phyloP scores from a whole-genome alignment of 345 rosid species.

The Populus nigra region DNA sequence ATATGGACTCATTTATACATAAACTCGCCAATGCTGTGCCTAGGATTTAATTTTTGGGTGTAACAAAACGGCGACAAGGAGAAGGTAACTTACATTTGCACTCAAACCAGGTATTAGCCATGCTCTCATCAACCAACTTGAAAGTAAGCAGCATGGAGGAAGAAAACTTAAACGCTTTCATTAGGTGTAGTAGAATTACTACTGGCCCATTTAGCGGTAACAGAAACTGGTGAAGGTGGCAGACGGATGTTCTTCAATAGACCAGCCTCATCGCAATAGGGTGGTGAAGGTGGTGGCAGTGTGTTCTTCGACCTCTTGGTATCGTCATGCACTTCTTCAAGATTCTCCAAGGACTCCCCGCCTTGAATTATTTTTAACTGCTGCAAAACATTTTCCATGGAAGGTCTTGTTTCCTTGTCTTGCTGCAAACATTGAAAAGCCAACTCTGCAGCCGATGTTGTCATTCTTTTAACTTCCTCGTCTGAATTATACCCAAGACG shows the following conservation, averaged over 20 bases:
- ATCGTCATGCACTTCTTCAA: not conserved
- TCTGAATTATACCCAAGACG: slow-evolving; percentile 12
- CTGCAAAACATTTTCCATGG: slow-evolving; percentile 16
- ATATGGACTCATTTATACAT: slow-evolving; percentile 19
- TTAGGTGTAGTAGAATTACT: slow-evolving; percentile 37
- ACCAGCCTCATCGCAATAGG: slow-evolving; percentile 30
- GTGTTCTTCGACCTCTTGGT: slow-evolving; percentile 6
- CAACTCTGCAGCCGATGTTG: slow-evolving; percentile 10
- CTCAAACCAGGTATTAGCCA: not conserved
- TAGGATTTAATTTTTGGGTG: not conserved
- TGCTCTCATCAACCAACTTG: not conserved
- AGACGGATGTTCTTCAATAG: slow-evolving; percentile 31
- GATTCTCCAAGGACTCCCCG: slow-evolving; percentile 20
- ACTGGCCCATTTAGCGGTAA: slow-evolving; percentile 53
- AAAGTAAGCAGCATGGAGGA: not conserved
- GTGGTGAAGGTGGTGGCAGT: slow-evolving; percentile 33
- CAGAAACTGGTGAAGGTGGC: slow-evolving; percentile 56
- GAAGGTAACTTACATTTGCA: not conserved
- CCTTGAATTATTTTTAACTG: slow-evolving; percentile 7
- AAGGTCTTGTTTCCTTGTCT: slow-evolving; percentile 17
- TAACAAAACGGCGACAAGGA: not conserved
- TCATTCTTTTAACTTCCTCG: slow-evolving; percentile 12
- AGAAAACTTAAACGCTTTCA: slow-evolving; percentile 24
- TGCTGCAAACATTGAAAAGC: slow-evolving; percentile 21
- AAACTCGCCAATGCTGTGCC: not conserved